phyloP scores from a whole-genome alignment of 192 early-diverging fungal genomes.

The Endogone sp. region DNA sequence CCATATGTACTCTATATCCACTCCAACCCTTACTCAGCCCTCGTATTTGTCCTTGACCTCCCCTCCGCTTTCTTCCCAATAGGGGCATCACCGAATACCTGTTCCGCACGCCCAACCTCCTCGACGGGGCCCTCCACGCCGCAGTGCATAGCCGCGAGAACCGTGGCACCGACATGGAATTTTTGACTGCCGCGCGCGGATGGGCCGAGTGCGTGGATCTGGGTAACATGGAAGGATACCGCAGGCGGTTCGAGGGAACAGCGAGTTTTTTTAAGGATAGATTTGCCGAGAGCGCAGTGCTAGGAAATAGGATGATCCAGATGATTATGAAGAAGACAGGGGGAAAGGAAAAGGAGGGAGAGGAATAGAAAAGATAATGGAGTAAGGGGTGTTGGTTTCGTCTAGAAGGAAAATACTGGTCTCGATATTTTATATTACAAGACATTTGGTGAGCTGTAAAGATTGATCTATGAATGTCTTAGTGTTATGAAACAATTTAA shows the following conservation, averaged over 20 bases:
- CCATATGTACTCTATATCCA: conserved; percentile 3
- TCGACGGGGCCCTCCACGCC: conserved; percentile 85
- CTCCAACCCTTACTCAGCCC: background rate
- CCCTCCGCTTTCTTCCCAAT: too few relatives aligned
- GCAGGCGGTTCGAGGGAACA: conserved; percentile 77
- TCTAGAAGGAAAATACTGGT: too few relatives aligned
- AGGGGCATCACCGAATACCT: conserved; percentile 92
- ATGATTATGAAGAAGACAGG: conserved; percentile 47
- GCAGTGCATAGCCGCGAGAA: conserved; percentile 74
- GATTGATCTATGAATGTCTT: background rate
- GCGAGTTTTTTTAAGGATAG: conserved; percentile 75
- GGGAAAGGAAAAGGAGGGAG: background rate
- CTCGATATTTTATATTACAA: too few relatives aligned
- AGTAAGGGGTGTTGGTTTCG: too few relatives aligned
- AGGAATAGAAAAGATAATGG: background rate
- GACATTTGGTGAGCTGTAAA: background rate
- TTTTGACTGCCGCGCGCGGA: conserved; percentile 84
- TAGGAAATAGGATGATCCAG: conserved; percentile 57
- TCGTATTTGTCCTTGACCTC: too few relatives aligned
- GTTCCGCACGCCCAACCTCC: conserved; percentile 74
- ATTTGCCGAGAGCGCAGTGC: conserved; percentile 47
- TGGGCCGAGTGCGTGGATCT: conserved; percentile 92
- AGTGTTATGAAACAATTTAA: too few relatives aligned
- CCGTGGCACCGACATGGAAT: conserved; percentile 82
- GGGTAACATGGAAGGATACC: conserved; percentile 81